Evolutionary conservation across 2,329 filamentous ascomycete genomes (phyloP).

Genomic region (Leptographium radiaticola): DNA sequence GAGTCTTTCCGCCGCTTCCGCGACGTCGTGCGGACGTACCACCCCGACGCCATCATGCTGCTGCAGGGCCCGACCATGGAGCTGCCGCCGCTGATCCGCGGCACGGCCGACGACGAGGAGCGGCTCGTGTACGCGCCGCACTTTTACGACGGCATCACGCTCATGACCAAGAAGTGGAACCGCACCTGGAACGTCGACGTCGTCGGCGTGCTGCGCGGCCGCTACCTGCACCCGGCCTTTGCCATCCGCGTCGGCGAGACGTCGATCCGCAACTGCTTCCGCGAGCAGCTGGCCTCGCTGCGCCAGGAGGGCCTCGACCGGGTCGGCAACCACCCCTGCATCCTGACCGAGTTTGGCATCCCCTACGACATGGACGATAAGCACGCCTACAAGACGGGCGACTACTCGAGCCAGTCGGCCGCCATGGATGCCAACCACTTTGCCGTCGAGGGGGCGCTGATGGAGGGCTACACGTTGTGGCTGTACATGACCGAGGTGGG

Average conservation of each 20-base stretch:
- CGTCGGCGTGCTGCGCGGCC: conserved; percentile 77
- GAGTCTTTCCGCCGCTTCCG: conserved; percentile 67
- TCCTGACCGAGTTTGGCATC: conserved; percentile 93
- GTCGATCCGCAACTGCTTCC: conserved; percentile 86
- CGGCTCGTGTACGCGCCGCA: conserved; percentile 89
- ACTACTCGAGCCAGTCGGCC: conserved; percentile 83
- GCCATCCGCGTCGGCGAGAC: conserved; percentile 87
- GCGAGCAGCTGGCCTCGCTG: conserved; percentile 73
- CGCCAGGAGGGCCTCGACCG: conserved; percentile 77
- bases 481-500: conserved; percentile 61
- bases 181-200: conserved; percentile 95
- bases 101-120: conserved; percentile 74
- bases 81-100: conserved; percentile 78
- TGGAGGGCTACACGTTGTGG: conserved; percentile 86
- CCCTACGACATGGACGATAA: conserved; percentile 99
- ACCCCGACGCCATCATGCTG: conserved; percentile 73
- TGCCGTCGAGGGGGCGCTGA: conserved; percentile 69
- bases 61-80: conserved; percentile 89
- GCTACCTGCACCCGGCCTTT: conserved; percentile 78
- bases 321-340: conserved; percentile 75
- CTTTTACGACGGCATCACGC: conserved; percentile 91
- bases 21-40: conserved; percentile 59
- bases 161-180: conserved; percentile 99
- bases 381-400: conserved; percentile 85
- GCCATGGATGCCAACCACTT: conserved; percentile 96